Percentiles rank a stretch among this genome's conserved stretches.
Conservation (phyloP, 805 yeast species). For the Wickerhamomyces ciferrii region DNA sequence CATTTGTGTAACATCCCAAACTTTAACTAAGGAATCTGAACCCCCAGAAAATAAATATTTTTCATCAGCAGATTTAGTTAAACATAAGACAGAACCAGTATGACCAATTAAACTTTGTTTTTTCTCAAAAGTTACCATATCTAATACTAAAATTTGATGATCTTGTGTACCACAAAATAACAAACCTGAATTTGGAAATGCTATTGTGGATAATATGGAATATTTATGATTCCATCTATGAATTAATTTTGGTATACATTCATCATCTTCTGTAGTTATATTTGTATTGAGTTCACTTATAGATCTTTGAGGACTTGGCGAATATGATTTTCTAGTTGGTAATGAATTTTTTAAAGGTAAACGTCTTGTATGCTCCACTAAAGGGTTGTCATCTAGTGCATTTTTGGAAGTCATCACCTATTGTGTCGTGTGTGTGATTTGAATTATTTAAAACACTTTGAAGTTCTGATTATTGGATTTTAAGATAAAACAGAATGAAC, state of each 20-base stretch:
- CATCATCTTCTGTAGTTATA: not conserved
- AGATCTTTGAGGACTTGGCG: constrained; percentile 12
- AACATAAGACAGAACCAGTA: constrained; percentile 67
- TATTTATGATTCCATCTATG: constrained; percentile 77
- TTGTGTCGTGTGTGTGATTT: too few species aligned
- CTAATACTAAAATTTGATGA: constrained; percentile 69
- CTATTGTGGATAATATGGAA: constrained; percentile 67
- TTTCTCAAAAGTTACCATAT: constrained; percentile 57
- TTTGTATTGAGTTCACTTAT: not conserved
- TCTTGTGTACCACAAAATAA: constrained; percentile 91
- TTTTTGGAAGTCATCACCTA: constrained; percentile 4
- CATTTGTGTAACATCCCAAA: constrained; percentile 61
- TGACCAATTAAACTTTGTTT: constrained; percentile 54
- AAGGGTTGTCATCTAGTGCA: constrained; percentile 16
- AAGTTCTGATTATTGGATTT: too few species aligned
- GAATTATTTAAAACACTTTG: too few species aligned
- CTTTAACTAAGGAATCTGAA: constrained; percentile 82
- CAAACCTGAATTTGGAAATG: constrained; percentile 51
- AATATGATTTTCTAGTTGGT: constrained; percentile 2
- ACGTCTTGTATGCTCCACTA: constrained; percentile 10
- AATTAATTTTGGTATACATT: constrained; percentile 26
- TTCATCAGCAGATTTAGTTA: constrained; percentile 50
- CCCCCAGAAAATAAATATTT: constrained; percentile 75
- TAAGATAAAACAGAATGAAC: too few species aligned
- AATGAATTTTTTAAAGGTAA: constrained; percentile 13